Evolutionary conservation across 805 yeast species (phyloP), one percentile per base, ranked within the genome.

Genomic region (Candida sphagnicola): DNA sequence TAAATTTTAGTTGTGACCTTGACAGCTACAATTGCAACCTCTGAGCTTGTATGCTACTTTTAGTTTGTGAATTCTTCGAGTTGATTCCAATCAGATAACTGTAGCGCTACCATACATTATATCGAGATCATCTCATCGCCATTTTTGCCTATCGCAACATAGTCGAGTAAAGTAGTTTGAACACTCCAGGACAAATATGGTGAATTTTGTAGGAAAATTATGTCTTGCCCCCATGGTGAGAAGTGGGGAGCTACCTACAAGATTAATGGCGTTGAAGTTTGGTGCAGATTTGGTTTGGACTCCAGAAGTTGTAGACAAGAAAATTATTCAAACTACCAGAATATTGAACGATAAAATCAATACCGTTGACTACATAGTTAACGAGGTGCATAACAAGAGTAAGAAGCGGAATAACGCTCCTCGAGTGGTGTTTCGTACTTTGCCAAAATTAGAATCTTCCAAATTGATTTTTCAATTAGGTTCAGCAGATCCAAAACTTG

Each of bases 161-260:
- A n/a, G n/a, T n/a, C n/a, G n/a, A n/a, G n/a, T n/a, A n/a, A n/a
- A n/a, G n/a, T n/a, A n/a, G n/a, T n/a, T n/a, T n/a, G n/a, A n/a
- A n/a, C n/a, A n/a, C n/a, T n/a, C n/a, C n/a, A 33, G 33, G 34
- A 18, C 40, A 21, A 38, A 10, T 8, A 78, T 83, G 86, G 71
- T 84, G 4, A 78, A 75, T 24, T 90, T 80, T 61, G 73, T 76
- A 14, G 91, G 95, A 1, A 86, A 85, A 52, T 61, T 89, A 39
- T 95, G 83, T 15, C 73, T 91, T 28, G 98, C 97, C 1, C 99
- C 99, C 0, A 91, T 91, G 99, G 96, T 91, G 36, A 72, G 99
- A 25, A 85, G 91, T 29, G 96, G 98, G 10, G 99, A 93, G 63
- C 75, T 93, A 4, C 98, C 99, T 4, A 82, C 89, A 6, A 71